Evolutionary conservation across 306 rosid species (phyloP), one percentile per base, ranked within the genome.

Genomic region (Gastrolobium villosum): DNA sequence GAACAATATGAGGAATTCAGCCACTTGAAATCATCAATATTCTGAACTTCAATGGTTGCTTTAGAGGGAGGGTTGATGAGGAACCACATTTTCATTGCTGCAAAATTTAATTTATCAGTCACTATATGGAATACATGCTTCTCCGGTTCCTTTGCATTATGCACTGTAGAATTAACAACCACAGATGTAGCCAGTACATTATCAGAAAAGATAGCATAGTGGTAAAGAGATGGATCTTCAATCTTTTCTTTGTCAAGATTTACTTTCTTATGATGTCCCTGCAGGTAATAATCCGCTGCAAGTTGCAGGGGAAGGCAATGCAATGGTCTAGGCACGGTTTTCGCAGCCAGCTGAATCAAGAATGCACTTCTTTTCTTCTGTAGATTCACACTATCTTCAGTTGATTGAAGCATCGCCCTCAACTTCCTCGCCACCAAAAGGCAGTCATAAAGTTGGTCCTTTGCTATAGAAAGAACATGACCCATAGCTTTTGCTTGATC

Each of bases 61-160:
- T 83, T 90, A 39, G 83, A 65, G 55, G 99, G 97, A 86, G 94
- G 87, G 82, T 95, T 95, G 72, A 84, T 85, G 64, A 91, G 86
- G 87, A 95, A 93, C 98, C 99, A 95, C 99, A 95, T 93, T 73
- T 41, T 93, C 99, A 93, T 90, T 48, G 96, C 96, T 76, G 94
- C 97, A 68, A 88, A 91, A 77, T 89, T 95, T 62, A 95, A 83
- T 78, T 90, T 95, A 84, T 95, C 98, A 0, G 98, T 95, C 83
- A 95, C 99, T 62, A 95, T 69, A 86, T 93, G 99, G 82, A 93
- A 93, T 59, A 95, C 98, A 65, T 95, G 99, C 72, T 89, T 91
- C 83, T 79, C 89, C 28, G 97, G 99, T 64, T 93, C 97, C 87
- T 88, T 86, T 1, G 97, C 97, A 74, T 95, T 94, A 79, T 81